A percentile compares a stretch with the other conserved stretches of the same genome.
Evolutionary conservation across 345 rosid species (phyloP).

Genomic region (Citrus australasica): DNA sequence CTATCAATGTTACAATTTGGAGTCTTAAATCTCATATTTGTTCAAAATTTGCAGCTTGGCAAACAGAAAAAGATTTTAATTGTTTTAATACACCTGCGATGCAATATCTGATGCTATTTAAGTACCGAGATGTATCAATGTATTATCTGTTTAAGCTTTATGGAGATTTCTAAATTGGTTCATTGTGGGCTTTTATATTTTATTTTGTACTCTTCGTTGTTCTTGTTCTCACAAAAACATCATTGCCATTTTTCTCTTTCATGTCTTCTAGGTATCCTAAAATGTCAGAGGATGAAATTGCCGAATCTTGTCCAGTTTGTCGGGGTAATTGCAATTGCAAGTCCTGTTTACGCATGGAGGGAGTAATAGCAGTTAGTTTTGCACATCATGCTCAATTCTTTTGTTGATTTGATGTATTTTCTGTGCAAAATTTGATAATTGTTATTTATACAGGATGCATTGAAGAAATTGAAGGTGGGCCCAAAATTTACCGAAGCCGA

Average conservation of each 20-base stretch:
- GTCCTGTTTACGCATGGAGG: slow-evolving; percentile 54
- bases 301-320: slow-evolving; percentile 48
- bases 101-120: background rate
- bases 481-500: slow-evolving; percentile 5
- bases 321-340: slow-evolving; percentile 57
- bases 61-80: background rate
- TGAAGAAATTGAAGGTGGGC: slow-evolving; percentile 16
- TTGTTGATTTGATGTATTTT: background rate
- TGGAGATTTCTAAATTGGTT: background rate
- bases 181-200: background rate
- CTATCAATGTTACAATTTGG: background rate
- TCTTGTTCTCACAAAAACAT: background rate
- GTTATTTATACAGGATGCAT: background rate
- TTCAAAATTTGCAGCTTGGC: background rate
- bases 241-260: background rate
- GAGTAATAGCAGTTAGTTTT: slow-evolving; percentile 28
- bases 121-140: background rate
- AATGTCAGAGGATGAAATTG: slow-evolving; percentile 36
- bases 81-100: background rate
- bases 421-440: background rate
- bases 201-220: background rate
- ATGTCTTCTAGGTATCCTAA: slow-evolving; percentile 47
- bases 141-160: background rate
- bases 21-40: background rate
- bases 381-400: background rate